Evolutionary conservation across 345 rosid species (phyloP), one percentile per base, ranked within the genome.

Genomic region (Citrus medica): DNA sequence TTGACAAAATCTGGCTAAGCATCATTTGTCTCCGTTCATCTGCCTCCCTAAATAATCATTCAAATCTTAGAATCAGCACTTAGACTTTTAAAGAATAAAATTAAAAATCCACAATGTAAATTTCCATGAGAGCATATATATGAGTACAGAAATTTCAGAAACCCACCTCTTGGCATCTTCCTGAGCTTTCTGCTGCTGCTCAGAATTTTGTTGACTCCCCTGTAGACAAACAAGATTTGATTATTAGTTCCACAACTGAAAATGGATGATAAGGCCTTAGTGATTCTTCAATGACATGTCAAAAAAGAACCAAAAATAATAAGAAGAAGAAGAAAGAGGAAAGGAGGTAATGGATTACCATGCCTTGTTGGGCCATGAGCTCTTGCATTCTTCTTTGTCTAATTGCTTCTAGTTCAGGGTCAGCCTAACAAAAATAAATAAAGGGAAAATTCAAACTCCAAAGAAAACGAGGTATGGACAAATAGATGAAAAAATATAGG

Each of bases 381-480:
- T 95, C 97, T 82, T 88, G 99, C 99, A 95, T 95, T 81, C 98
- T 91, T 85, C 94, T 92, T 79, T 92, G 92, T 67, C 99, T 91
- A 17, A 95, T 95, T 55, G 99, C 98, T 86, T 95, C 97, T 38
- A 95, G 79, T 73, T 95, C 99, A 72, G 99, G 96, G 84, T 93
- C 99, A 85, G 95, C 99, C 98, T 95, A 87, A 75, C 78, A 79
- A 37, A 35, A 80, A 67, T 1, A 65, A 67, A 6, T 70, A 24
- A 51, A 27, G 30, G n/a, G 28, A 9, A 42, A 77, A 33, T 71
- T 28, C 40, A 59, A 32, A 40, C 27, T 69, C 22, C 24, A 60
- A 40, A 14, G 59, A 24, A 42, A 46, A 74, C 33, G 19, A 59
- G 30, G 24, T 1, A 58, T 35, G 9, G 51, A 9, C 4, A 35